Percentiles rank a stretch among this genome's conserved stretches.
These are phyloP conservation scores for Moesziomyces sp. DNA, from an alignment of 1,284 basidiomycete species.

Conservation along the genomic window DNA sequence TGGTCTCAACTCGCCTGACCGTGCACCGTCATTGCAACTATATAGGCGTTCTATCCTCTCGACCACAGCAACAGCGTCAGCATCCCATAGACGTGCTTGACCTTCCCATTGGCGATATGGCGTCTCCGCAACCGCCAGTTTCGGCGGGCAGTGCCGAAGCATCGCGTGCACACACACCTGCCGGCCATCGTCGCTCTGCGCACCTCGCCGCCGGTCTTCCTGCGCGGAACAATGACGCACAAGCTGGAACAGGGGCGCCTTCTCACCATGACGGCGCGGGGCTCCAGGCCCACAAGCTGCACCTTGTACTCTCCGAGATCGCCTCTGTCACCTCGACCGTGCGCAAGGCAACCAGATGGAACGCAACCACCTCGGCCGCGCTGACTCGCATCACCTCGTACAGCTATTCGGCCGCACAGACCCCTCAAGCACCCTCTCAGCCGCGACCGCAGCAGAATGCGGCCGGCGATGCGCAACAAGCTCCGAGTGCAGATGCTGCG, in stretches of 20 bases:
- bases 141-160: conserved; percentile 13
- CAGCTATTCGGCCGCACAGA: conserved; percentile 39
- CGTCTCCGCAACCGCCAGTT: neutral
- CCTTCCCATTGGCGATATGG: neutral
- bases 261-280: conserved; percentile 4
- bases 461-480: neutral
- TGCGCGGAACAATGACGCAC: neutral
- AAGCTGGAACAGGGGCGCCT: conserved; percentile 1
- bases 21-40: neutral
- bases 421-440: conserved; percentile 6
- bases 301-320: conserved; percentile 87
- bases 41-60: neutral
- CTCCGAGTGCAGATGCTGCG: neutral
- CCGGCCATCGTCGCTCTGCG: conserved; percentile 38
- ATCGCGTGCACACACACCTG: conserved; percentile 25
- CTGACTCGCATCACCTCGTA: conserved; percentile 44
- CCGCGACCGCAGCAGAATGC: conserved; percentile 4
- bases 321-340: conserved; percentile 92
- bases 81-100: neutral
- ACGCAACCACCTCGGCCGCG: conserved; percentile 38
- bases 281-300: conserved; percentile 67
- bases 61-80: neutral
- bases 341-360: conserved; percentile 75
- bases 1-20: conserved; percentile 13
- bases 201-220: conserved; percentile 14